These are phyloP conservation scores for Batrachochytrium dendrobatidis DNA, from an alignment of 371 early-diverging fungal species.

Conservation along the genomic window DNA sequence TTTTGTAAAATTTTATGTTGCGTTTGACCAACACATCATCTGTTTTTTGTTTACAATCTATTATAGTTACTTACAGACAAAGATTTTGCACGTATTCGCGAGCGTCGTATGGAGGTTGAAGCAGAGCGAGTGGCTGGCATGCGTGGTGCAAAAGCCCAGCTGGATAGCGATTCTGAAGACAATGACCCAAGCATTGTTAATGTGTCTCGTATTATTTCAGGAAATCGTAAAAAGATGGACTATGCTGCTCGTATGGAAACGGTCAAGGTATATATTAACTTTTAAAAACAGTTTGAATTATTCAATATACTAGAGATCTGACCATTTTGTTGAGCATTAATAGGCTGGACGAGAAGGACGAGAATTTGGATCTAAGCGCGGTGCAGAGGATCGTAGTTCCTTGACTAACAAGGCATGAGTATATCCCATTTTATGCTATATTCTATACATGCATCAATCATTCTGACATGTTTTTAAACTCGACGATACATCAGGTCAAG, in stretches of 20 bases:
- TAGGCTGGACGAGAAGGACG: conserved; percentile 78
- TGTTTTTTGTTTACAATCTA: neutral
- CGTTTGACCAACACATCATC: neutral
- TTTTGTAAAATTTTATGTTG: neutral
- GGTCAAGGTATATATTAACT: conserved; percentile 42
- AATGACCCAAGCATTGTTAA: conserved; percentile 25
- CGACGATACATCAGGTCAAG: conserved; percentile 69
- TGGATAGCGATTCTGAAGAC: conserved; percentile 26
- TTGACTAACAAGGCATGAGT: conserved; percentile 64
- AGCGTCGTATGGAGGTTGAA: conserved; percentile 55
- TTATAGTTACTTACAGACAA: conserved; percentile 79
- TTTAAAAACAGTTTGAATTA: neutral
- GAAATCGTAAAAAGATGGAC: conserved; percentile 83
- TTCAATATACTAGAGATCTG: too few relatives aligned
- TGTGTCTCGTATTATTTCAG: conserved; percentile 65
- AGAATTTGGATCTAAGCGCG: conserved; percentile 82
- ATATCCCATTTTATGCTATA: conserved; percentile 9
- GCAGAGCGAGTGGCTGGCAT: conserved; percentile 38
- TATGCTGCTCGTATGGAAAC: conserved; percentile 86
- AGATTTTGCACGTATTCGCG: conserved; percentile 79
- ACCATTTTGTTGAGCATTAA: too few relatives aligned
- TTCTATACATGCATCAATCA: conserved; percentile 2
- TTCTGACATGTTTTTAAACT: neutral
- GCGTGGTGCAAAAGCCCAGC: neutral
- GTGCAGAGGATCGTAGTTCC: conserved; percentile 68